Conservation (phyloP, 306 rosid species). For the Spatholobus suberectus region DNA sequence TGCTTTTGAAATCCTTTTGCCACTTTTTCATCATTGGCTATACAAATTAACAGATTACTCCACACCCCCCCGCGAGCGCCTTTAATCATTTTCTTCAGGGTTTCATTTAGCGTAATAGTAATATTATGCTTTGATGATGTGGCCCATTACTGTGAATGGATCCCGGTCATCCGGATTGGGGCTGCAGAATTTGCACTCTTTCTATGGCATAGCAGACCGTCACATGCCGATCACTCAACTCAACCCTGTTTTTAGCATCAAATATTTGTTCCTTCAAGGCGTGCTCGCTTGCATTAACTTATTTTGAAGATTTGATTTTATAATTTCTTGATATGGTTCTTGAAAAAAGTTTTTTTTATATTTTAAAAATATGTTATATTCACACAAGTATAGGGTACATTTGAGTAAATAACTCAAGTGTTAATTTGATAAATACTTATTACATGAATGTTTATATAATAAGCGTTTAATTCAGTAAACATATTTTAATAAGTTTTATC, state of each 20-base stretch:
- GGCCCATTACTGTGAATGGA: neutral
- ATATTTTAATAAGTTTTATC: neutral
- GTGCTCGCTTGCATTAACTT: neutral
- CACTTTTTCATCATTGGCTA: neutral
- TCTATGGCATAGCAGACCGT: neutral
- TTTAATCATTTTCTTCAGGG: neutral
- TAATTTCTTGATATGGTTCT: neutral
- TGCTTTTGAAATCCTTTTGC: neutral
- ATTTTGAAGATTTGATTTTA: neutral
- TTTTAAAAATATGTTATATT: too few species aligned
- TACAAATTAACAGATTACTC: neutral
- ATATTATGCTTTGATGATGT: slow-evolving; percentile 1
- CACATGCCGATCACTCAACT: neutral
- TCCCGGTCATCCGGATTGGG: neutral
- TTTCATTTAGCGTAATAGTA: neutral
- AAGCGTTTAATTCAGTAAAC: neutral
- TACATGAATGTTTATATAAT: too few species aligned
- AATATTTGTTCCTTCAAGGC: neutral
- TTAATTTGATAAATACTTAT: neutral
- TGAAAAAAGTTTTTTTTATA: too few species aligned
- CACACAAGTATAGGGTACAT: too few species aligned
- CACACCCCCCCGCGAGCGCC: too few species aligned
- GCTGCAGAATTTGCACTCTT: neutral
- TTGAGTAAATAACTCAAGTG: neutral
- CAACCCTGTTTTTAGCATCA: neutral